phyloP scores from a whole-genome alignment of 768 basidiomycete genomes.

The Termitomyces sp. region DNA sequence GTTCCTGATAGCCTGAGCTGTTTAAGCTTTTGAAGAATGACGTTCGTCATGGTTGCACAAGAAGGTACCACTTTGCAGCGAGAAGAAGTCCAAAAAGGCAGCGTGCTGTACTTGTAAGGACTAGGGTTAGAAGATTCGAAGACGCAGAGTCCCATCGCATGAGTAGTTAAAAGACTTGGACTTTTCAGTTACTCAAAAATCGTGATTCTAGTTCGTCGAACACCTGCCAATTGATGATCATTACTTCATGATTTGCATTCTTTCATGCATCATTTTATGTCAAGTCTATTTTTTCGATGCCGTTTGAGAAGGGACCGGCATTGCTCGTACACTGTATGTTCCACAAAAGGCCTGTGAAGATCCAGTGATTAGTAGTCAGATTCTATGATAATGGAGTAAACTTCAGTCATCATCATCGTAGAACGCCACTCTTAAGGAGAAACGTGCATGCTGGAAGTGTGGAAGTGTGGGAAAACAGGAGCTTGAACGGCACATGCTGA shows the following conservation, averaged over 20 bases:
- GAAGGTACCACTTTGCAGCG: background rate
- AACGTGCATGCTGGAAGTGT: no score
- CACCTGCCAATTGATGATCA: no score
- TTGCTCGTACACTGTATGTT: background rate
- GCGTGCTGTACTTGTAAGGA: background rate
- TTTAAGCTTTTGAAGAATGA: background rate
- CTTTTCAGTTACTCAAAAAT: background rate
- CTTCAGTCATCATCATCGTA: background rate
- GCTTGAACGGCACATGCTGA: background rate
- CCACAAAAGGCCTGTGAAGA: background rate
- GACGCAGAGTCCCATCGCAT: background rate
- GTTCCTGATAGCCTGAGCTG: background rate
- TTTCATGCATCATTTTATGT: background rate
- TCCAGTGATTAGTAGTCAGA: no score
- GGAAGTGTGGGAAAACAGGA: background rate
- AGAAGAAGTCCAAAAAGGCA: background rate
- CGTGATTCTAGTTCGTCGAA: no score
- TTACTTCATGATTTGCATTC: no score
- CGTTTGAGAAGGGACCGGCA: background rate
- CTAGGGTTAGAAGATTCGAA: background rate
- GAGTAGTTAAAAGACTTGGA: background rate
- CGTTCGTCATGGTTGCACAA: background rate
- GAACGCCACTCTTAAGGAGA: no score
- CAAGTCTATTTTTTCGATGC: background rate
- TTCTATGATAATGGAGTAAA: no score